Evolutionary conservation across 2,329 filamentous ascomycete genomes (phyloP).

Genomic region (Diaporthe aspalathi): DNA sequence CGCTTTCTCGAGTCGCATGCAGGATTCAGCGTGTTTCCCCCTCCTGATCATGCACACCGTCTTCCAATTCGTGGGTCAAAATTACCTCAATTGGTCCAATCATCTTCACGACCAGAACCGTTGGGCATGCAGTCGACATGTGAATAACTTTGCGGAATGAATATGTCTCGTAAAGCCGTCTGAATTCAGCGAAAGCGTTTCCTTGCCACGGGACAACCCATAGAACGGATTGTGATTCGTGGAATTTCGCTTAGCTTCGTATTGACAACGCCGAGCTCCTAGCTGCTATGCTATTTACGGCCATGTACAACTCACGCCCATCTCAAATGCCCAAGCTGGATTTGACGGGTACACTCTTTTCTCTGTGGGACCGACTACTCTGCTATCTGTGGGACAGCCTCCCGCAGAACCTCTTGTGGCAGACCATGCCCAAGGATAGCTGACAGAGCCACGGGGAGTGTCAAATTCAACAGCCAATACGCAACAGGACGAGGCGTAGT

Average conservation of each 20-base stretch:
- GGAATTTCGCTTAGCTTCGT: constrained; percentile 26
- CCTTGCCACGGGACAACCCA: background rate
- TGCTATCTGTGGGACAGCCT: too few species aligned
- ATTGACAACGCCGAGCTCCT: constrained; percentile 11
- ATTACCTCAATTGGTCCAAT: background rate
- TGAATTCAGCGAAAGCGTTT: background rate
- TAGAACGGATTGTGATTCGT: background rate
- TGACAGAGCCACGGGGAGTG: too few species aligned
- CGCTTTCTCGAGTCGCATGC: background rate
- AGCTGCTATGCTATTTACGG: background rate
- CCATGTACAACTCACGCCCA: background rate
- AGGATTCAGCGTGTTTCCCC: too few species aligned
- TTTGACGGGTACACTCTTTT: background rate
- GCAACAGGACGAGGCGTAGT: too few species aligned
- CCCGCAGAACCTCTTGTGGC: too few species aligned
- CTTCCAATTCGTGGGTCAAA: background rate
- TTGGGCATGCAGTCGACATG: background rate
- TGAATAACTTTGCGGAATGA: background rate
- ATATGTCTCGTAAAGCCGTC: background rate
- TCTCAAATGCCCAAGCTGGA: background rate
- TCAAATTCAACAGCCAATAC: too few species aligned
- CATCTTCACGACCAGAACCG: background rate
- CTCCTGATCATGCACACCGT: background rate
- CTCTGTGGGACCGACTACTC: too few species aligned
- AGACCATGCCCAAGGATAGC: too few species aligned